These are phyloP conservation scores for Leptographium flavum DNA, from an alignment of 2,329 filamentous ascomycete species.

Conservation along the genomic window DNA sequence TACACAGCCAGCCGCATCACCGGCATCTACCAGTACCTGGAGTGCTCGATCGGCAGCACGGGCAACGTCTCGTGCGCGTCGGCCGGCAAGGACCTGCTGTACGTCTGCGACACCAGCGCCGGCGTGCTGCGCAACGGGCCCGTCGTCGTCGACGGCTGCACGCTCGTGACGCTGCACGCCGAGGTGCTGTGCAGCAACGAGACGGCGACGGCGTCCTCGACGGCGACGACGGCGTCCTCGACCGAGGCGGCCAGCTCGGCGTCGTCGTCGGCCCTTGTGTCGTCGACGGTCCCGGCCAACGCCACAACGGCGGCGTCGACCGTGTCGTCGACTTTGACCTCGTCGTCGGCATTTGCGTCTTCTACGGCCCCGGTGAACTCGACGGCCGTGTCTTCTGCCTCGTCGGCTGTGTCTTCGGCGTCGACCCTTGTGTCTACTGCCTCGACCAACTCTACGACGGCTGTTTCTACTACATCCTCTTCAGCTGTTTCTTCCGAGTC, in stretches of 20 bases:
- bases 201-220: no score
- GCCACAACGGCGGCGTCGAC: no score
- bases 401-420: background rate
- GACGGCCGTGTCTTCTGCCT: no score
- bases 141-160: background rate
- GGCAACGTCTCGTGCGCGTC: background rate
- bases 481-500: background rate
- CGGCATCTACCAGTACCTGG: background rate
- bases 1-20: background rate
- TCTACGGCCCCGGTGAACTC: no score
- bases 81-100: background rate
- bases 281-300: no score
- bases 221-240: no score
- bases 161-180: background rate
- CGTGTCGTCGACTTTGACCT: no score
- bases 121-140: slow-evolving; percentile 1
- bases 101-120: background rate
- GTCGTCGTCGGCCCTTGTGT: no score
- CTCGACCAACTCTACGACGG: no score
- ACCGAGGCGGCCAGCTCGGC: no score
- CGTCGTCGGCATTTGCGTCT: no score
- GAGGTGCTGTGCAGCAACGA: background rate
- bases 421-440: background rate
- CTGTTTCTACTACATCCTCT: no score
- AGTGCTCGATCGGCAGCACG: background rate